A percentile compares a stretch with the other conserved stretches of the same genome.
Conservation (phyloP, 1,284 basidiomycete genomes). For the Meripilus lineatus region DNA sequence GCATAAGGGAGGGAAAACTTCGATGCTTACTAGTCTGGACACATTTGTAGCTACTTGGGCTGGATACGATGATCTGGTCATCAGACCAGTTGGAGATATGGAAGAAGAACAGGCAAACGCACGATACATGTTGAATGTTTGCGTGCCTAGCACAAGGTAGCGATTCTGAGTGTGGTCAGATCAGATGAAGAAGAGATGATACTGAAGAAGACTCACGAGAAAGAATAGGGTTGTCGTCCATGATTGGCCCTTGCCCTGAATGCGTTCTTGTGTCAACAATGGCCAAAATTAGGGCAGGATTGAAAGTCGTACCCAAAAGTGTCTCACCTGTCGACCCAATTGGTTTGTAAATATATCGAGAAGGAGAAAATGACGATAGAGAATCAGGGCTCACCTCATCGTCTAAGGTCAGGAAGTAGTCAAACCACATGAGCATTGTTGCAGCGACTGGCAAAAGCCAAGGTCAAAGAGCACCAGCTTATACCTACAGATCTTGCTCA, state of each 20-base stretch:
- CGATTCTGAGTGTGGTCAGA: not conserved
- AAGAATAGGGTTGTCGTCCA: not conserved
- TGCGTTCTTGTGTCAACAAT: not conserved
- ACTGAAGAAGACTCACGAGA: not conserved
- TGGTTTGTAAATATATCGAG: not conserved
- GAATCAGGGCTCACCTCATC: not conserved
- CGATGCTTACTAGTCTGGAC: not conserved
- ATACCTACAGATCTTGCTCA: too few relatives aligned
- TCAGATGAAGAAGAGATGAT: not conserved
- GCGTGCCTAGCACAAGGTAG: not conserved
- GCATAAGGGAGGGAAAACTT: not conserved
- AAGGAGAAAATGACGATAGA: not conserved
- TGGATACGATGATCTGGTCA: too few relatives aligned
- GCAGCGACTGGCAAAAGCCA: too few relatives aligned
- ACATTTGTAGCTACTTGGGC: not conserved
- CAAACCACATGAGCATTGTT: not conserved
- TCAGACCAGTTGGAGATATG: not conserved
- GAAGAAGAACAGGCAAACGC: not conserved
- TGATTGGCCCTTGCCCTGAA: not conserved
- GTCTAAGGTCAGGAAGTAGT: not conserved
- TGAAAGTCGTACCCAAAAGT: slow-evolving; percentile 1
- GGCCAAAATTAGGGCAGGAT: not conserved
- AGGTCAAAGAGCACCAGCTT: too few relatives aligned
- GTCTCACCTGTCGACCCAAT: not conserved
- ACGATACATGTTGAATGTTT: slow-evolving; percentile 1